These are phyloP conservation scores for Eucommia ulmoides DNA, from an alignment of 257 asterid genomes.

Conservation along the genomic window DNA sequence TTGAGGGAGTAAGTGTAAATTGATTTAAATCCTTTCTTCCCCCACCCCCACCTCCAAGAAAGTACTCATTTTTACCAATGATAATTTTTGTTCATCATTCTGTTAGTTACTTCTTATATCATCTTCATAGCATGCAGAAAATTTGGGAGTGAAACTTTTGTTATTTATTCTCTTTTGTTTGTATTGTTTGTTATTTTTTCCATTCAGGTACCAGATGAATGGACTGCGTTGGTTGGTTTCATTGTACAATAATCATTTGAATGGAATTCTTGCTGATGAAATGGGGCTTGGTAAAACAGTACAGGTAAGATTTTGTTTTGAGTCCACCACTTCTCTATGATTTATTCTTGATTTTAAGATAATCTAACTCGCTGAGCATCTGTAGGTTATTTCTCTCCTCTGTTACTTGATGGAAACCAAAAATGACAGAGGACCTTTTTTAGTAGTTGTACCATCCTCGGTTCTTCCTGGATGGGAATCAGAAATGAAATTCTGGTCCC, in stretches of 20 bases:
- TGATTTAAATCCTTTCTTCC: too few species aligned
- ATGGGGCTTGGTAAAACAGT: slow-evolving; percentile 99
- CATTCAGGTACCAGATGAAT: slow-evolving; percentile 92
- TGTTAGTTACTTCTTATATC: too few species aligned
- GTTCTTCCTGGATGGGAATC: slow-evolving; percentile 98
- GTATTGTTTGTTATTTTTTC: too few species aligned
- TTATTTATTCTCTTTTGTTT: too few species aligned
- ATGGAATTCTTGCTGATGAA: slow-evolving; percentile 98
- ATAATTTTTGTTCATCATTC: too few species aligned
- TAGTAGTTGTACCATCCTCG: slow-evolving; percentile 98
- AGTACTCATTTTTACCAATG: too few species aligned
- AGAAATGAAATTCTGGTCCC: slow-evolving; percentile 93
- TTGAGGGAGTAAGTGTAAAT: slow-evolving; percentile 92
- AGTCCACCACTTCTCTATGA: not conserved
- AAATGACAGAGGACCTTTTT: slow-evolving; percentile 95
- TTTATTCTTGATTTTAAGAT: too few species aligned
- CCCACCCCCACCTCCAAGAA: too few species aligned
- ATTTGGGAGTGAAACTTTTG: too few species aligned
- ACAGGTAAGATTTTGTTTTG: slow-evolving; percentile 47
- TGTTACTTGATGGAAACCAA: slow-evolving; percentile 91
- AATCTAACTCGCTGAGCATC: not conserved
- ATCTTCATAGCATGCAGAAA: too few species aligned
- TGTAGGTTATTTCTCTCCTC: slow-evolving; percentile 85
- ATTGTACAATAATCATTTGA: slow-evolving; percentile 90
- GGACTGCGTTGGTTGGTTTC: slow-evolving; percentile 98